phyloP scores from a whole-genome alignment of 345 rosid genomes.

The Ceriops zippeliana region DNA sequence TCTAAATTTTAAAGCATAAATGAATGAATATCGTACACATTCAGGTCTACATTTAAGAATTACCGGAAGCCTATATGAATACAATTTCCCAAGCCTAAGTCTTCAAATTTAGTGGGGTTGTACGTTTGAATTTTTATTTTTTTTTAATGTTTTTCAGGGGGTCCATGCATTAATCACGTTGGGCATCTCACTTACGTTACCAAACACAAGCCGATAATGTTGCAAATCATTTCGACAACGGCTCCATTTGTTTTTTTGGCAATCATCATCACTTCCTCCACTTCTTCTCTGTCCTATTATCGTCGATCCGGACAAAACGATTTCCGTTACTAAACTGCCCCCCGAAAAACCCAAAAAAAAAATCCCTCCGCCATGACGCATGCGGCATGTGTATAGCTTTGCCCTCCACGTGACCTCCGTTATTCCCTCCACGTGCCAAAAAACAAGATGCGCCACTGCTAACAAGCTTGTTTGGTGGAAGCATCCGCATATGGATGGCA shows the following conservation, averaged over 20 bases:
- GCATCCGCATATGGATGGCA: too few species aligned
- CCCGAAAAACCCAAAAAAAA: too few species aligned
- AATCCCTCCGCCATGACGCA: background rate
- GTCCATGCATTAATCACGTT: background rate
- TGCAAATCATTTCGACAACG: background rate
- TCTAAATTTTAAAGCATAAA: too few species aligned
- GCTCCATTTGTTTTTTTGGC: background rate
- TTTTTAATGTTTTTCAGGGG: too few species aligned
- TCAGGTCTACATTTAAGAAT: too few species aligned
- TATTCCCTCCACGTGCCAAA: slow-evolving; percentile 20
- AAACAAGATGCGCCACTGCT: background rate
- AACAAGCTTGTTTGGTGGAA: too few species aligned
- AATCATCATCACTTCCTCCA: background rate
- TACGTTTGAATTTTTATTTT: too few species aligned
- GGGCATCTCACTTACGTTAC: background rate
- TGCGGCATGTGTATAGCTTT: slow-evolving; percentile 6
- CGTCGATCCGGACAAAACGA: slow-evolving; percentile 24
- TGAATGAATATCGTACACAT: too few species aligned
- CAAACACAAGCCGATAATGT: background rate
- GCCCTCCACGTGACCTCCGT: slow-evolving; percentile 23
- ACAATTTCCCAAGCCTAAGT: too few species aligned
- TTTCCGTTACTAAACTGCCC: slow-evolving; percentile 27
- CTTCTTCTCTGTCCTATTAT: background rate
- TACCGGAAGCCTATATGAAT: too few species aligned
- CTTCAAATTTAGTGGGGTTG: too few species aligned